Conservation (phyloP, 2,329 filamentous ascomycete species). For the Sporothrix brunneoviolacea region DNA sequence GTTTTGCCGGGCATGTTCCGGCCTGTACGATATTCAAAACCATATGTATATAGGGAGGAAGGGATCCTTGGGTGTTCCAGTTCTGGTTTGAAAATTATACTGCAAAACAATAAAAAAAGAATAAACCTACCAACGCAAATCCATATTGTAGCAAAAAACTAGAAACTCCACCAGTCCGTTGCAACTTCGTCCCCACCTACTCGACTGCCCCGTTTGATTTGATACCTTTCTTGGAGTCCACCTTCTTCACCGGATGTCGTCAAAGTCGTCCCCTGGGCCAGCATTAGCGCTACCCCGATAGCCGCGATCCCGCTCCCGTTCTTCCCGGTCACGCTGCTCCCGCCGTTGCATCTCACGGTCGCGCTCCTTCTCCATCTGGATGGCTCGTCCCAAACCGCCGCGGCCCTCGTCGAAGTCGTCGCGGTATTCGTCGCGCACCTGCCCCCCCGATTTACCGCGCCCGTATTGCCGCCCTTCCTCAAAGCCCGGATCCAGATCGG, state of each 20-base stretch:
- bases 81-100: not conserved
- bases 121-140: not conserved
- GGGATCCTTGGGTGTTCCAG: not conserved
- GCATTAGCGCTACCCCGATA: conserved; percentile 3
- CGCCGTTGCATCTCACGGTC: conserved; percentile 41
- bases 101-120: not conserved
- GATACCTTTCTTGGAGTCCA: no score
- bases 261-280: conserved; percentile 49
- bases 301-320: conserved; percentile 28
- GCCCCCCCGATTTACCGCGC: conserved; percentile 88
- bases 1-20: not conserved
- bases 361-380: conserved; percentile 46
- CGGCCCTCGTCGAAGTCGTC: conserved; percentile 95
- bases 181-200: no score
- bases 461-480: conserved; percentile 94
- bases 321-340: conserved; percentile 50
- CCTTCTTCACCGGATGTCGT: conserved; percentile 42
- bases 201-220: no score
- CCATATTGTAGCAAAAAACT: no score
- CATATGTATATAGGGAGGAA: conserved; percentile 6
- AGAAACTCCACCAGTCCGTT: no score
- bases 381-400: conserved; percentile 77
- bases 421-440: conserved; percentile 95
- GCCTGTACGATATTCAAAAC: conserved; percentile 16
- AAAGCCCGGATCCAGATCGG: conserved; percentile 92